These are phyloP conservation scores for Pythium rhizo-oryzae DNA, from an alignment of 352 stramenopile genomes.

Conservation along the genomic window DNA sequence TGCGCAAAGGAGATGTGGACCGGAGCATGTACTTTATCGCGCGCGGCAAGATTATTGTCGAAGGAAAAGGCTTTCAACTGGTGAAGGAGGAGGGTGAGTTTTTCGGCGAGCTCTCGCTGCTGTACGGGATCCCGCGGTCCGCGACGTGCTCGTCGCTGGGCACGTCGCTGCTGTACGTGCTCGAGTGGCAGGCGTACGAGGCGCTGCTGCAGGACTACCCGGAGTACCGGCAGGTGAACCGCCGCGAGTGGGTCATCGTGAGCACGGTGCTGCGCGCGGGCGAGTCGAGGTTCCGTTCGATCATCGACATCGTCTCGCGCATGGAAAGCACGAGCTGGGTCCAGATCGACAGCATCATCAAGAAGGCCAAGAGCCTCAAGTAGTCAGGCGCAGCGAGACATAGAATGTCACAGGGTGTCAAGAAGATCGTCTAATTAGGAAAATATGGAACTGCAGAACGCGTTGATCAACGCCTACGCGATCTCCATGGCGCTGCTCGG, in stretches of 20 bases:
- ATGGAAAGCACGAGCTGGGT: constrained; percentile 72
- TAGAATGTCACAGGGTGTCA: not conserved
- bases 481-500: constrained; percentile 22
- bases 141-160: constrained; percentile 70
- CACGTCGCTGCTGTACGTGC: constrained; percentile 75
- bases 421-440: not conserved
- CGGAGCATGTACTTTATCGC: constrained; percentile 81
- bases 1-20: constrained; percentile 71
- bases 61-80: constrained; percentile 64
- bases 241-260: constrained; percentile 74
- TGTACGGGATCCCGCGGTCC: constrained; percentile 78
- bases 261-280: constrained; percentile 60
- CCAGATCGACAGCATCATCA: constrained; percentile 67
- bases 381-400: not conserved
- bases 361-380: constrained; percentile 63
- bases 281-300: constrained; percentile 71
- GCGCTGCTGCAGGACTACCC: constrained; percentile 66
- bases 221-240: constrained; percentile 74
- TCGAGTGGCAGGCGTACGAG: constrained; percentile 80
- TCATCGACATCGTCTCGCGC: constrained; percentile 62
- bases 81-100: constrained; percentile 82
- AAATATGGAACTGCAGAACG: not conserved
- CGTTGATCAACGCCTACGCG: constrained; percentile 1
- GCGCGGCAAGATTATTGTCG: constrained; percentile 60
- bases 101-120: constrained; percentile 69